Evolutionary conservation across 805 yeast species (phyloP).

Genomic region (Monosporozyma aerobia): DNA sequence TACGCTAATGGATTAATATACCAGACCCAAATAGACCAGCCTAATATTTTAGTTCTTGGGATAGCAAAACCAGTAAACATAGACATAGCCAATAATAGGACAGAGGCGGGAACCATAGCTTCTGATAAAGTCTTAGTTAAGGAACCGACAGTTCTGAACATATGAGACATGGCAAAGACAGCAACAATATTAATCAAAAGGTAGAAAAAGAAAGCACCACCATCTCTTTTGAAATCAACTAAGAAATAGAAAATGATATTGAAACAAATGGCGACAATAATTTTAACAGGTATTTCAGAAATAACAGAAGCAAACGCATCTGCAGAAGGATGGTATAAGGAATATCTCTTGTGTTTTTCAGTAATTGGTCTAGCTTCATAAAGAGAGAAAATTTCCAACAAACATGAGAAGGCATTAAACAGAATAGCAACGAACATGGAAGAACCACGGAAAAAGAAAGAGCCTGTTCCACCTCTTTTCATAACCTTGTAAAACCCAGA

Average conservation of each 20-base stretch:
- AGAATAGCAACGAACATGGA: conserved; percentile 59
- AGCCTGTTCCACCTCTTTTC: conserved; percentile 30
- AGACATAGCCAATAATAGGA: conserved; percentile 39
- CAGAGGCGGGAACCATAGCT: conserved; percentile 54
- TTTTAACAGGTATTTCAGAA: conserved; percentile 44
- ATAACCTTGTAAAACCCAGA: conserved; percentile 50
- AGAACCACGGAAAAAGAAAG: conserved; percentile 51
- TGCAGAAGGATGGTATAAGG: conserved; percentile 51
- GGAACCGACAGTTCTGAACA: conserved; percentile 47
- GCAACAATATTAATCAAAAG: conserved; percentile 35
- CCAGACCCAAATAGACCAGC: conserved; percentile 61
- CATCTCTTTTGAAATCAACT: conserved; percentile 42
- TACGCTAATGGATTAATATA: conserved; percentile 51
- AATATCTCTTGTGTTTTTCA: conserved; percentile 49
- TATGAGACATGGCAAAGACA: conserved; percentile 45
- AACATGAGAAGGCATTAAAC: conserved; percentile 53
- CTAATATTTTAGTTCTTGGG: conserved; percentile 47
- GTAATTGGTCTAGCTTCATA: conserved; percentile 50
- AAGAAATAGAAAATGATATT: conserved; percentile 45
- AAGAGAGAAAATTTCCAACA: conserved; percentile 47
- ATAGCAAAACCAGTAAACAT: conserved; percentile 51
- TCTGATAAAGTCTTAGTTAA: conserved; percentile 38
- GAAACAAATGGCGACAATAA: conserved; percentile 36
- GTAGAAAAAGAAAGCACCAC: conserved; percentile 49
- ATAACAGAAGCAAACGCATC: conserved; percentile 47